Evolutionary conservation across 148 eudicot genomes (phyloP).

Genomic region (Rhododendron henanense): DNA sequence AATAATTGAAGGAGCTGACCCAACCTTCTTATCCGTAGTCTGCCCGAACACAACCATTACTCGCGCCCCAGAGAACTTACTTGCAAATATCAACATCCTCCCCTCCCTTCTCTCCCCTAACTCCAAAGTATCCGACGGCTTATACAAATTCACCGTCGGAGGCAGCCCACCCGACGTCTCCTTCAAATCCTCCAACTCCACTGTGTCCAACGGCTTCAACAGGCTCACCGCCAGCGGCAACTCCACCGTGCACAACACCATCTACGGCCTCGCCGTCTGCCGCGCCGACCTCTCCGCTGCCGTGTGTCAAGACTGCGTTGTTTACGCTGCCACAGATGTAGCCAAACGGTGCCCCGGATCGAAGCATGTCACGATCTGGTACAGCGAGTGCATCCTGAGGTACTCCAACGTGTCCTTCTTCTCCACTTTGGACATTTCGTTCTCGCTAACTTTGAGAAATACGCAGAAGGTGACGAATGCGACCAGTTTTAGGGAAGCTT

Average conservation of each 20-base stretch:
- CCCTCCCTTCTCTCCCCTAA: too few relatives aligned
- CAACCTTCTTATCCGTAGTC: too few relatives aligned
- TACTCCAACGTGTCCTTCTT: conserved; percentile 26
- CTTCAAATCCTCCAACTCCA: background rate
- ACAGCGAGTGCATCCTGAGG: conserved; percentile 2
- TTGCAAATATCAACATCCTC: too few relatives aligned
- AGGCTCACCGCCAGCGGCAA: conserved; percentile 3
- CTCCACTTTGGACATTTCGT: background rate
- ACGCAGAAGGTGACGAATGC: background rate
- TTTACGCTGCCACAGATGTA: background rate
- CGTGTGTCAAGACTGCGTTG: conserved; percentile 24
- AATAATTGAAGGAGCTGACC: too few relatives aligned
- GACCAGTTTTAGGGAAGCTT: background rate
- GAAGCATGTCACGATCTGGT: conserved; percentile 20
- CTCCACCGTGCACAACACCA: background rate
- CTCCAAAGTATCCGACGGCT: too few relatives aligned
- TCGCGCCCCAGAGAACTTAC: too few relatives aligned
- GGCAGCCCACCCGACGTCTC: too few relatives aligned
- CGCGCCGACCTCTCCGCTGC: conserved; percentile 10
- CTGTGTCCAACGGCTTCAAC: background rate
- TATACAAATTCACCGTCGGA: too few relatives aligned
- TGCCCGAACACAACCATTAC: too few relatives aligned
- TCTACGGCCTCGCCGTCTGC: conserved; percentile 33
- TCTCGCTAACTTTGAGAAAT: background rate
- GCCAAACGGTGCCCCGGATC: background rate